Evolutionary conservation across 148 eudicot genomes (phyloP), one percentile per base, ranked within the genome.

Genomic region (Fagopyrum homotropicum): DNA sequence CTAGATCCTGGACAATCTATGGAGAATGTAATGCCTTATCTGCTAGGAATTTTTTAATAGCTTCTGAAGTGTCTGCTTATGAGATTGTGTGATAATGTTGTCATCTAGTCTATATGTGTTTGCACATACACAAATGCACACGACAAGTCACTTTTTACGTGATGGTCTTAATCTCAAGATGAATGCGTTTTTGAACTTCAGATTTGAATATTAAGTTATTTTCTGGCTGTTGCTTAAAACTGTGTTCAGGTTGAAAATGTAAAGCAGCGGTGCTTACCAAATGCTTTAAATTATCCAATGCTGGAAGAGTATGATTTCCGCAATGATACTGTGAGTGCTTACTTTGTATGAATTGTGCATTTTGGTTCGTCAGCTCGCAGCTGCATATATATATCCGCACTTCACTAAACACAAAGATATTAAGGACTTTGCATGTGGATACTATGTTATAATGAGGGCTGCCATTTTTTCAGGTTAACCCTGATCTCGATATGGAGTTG

Each of bases 251-350:
- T 92, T 80, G 97, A 95, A 82, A 95, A 86, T 85, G 98, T 92
- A 26, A 95, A 95, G 87, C 97, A 95, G 66, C 83, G 96, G 17
- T 95, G 98, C 80, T 81, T 95, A 79, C 98, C 98, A 47, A 95
- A 89, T 89, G 97, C 93, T 73, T 72, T 95, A 30, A 95, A 95
- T 80, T 95, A 95, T 82, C 98, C 98, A 7, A 95, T 95, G 98
- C 85, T 95, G 82, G 98, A 95, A 85, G 98, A 95, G 78, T 95
- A 95, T 79, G 98, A 95, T 83, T 95, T 90, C 82, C 83, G 97
- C 78, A 95, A 95, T 86, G 98, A 95, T 80, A 89, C 89, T 9
- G 98, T 90, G 80, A 89, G 90, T 85, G 48, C 43, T 82, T 75
- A 71, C 45, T 80, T 45, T 52, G 7, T 16, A 29, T 49, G 59